A percentile compares a stretch with the other conserved stretches of the same genome.
These are phyloP conservation scores for Syzygium jambos DNA, from an alignment of 345 rosid species.

Conservation along the genomic window DNA sequence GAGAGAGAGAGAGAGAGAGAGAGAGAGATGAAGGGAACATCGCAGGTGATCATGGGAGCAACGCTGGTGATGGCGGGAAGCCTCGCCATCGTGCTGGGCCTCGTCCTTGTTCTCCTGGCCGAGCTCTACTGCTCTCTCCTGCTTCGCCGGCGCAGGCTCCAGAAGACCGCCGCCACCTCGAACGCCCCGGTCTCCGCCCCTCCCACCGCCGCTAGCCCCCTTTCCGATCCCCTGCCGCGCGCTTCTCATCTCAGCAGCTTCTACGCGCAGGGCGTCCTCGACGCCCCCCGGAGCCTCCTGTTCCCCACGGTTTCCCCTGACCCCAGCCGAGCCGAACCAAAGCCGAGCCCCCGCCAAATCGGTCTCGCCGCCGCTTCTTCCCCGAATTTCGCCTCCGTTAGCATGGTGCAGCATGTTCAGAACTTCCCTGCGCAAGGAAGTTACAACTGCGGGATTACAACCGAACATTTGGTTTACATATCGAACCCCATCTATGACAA, in stretches of 20 bases:
- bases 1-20: background rate
- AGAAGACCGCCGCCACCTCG: slow-evolving; percentile 11
- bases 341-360: slow-evolving; percentile 14
- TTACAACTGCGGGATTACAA: background rate
- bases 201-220: slow-evolving; percentile 1
- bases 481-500: slow-evolving; percentile 83
- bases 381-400: slow-evolving; percentile 19
- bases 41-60: slow-evolving; percentile 82
- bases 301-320: slow-evolving; percentile 19
- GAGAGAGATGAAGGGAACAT: slow-evolving; percentile 55
- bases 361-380: slow-evolving; percentile 29
- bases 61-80: slow-evolving; percentile 72
- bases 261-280: slow-evolving; percentile 60
- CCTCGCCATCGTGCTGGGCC: slow-evolving; percentile 61
- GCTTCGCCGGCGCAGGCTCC: slow-evolving; percentile 33
- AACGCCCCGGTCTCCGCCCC: slow-evolving; percentile 8
- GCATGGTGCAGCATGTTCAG: background rate
- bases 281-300: slow-evolving; percentile 47
- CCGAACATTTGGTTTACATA: slow-evolving; percentile 50
- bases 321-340: background rate
- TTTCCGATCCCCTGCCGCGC: background rate
- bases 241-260: slow-evolving; percentile 33
- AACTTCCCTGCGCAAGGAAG: background rate
- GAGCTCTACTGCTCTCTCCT: slow-evolving; percentile 85
- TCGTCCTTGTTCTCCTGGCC: slow-evolving; percentile 67